These are phyloP conservation scores for Penicillium simplicissimum DNA, from an alignment of 495 filamentous ascomycete genomes.

Conservation along the genomic window DNA sequence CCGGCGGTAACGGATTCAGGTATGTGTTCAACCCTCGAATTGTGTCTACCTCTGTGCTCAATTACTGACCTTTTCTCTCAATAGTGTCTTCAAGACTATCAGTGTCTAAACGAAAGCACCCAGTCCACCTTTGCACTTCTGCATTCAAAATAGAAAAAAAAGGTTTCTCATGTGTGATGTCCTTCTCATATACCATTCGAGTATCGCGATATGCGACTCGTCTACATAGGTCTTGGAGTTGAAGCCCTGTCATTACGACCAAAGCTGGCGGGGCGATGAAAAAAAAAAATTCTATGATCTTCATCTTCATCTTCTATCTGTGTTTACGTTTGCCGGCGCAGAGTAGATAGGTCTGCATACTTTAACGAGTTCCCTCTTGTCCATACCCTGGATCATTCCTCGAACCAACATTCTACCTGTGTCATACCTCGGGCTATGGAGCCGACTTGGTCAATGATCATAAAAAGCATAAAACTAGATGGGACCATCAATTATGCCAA, in stretches of 20 bases:
- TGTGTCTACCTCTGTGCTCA: neutral
- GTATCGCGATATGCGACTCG: conserved; percentile 24
- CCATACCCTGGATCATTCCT: neutral
- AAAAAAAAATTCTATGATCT: neutral
- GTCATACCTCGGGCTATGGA: neutral
- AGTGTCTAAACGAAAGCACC: conserved; percentile 42
- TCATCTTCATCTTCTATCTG: neutral
- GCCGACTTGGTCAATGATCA: neutral
- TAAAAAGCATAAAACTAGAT: neutral
- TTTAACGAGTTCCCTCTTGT: neutral
- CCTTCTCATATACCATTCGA: conserved; percentile 36
- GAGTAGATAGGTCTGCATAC: conserved; percentile 10
- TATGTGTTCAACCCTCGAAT: conserved; percentile 26
- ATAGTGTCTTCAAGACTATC: conserved; percentile 58
- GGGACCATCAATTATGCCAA: neutral
- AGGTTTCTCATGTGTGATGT: conserved; percentile 35
- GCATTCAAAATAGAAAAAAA: conserved; percentile 12
- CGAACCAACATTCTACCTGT: neutral
- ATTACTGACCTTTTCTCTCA: conserved; percentile 24
- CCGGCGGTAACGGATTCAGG: conserved; percentile 83
- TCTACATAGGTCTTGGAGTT: conserved; percentile 20
- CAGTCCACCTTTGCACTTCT: neutral
- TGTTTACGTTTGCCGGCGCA: conserved; percentile 5
- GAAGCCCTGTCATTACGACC: conserved; percentile 8
- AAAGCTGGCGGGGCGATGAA: conserved; percentile 5